These are phyloP conservation scores for Gnomoniopsis smithogilvyi DNA, from an alignment of 2,329 filamentous ascomycete genomes.

Conservation along the genomic window DNA sequence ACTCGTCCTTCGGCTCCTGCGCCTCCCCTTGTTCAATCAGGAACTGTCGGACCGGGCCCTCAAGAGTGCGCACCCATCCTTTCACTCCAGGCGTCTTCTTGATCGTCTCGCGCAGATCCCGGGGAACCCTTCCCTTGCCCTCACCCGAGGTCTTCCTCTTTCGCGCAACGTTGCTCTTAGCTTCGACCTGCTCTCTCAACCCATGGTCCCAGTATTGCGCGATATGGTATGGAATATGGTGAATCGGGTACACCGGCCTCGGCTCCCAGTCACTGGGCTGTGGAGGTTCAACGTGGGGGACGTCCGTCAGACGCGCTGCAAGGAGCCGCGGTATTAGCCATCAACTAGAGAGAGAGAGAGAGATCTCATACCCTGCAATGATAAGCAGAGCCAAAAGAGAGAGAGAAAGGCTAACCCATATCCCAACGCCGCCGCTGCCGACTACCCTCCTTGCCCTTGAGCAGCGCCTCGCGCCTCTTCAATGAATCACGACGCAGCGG, in stretches of 20 bases:
- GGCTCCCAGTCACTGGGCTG: constrained; percentile 79
- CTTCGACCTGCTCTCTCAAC: constrained; percentile 48
- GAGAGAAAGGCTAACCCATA: constrained; percentile 63
- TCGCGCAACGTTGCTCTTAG: constrained; percentile 37
- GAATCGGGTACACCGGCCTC: constrained; percentile 74
- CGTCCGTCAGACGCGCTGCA: constrained; percentile 77
- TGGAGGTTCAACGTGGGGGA: constrained; percentile 83
- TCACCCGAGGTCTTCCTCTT: constrained; percentile 41
- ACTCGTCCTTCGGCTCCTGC: constrained; percentile 32
- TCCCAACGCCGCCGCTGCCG: constrained; percentile 88
- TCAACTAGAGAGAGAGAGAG: background rate
- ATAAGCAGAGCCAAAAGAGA: background rate
- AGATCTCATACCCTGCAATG: background rate
- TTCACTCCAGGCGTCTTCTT: constrained; percentile 79
- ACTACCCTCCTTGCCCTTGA: constrained; percentile 89
- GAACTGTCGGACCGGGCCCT: constrained; percentile 78
- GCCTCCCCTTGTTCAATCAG: constrained; percentile 53
- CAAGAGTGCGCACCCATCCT: constrained; percentile 76
- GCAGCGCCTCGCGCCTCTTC: constrained; percentile 65
- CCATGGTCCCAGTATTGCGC: constrained; percentile 77
- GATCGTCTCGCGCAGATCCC: constrained; percentile 74
- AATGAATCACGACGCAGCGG: constrained; percentile 52
- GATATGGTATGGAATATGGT: constrained; percentile 82
- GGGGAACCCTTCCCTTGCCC: constrained; percentile 62
- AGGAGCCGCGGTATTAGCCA: background rate